Percentiles rank a stretch among this genome's conserved stretches.
Evolutionary conservation across 306 rosid genomes (phyloP).

Genomic region (Pterocarpus macrocarpus): DNA sequence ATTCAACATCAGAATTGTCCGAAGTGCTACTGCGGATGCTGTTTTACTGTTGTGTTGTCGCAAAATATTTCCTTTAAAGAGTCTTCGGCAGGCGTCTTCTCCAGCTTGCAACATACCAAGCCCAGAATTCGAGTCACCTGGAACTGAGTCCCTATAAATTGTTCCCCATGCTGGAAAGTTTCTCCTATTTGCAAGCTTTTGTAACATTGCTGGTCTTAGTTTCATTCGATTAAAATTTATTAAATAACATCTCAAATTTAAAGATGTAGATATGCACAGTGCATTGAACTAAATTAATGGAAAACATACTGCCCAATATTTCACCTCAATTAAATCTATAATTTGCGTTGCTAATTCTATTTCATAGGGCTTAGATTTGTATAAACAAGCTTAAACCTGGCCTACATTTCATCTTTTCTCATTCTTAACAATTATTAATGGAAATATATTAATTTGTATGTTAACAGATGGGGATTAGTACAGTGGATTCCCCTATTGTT

Average conservation of each 20-base stretch:
- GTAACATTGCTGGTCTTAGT: no score
- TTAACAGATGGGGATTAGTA: slow-evolving; percentile 66
- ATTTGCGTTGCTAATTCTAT: not conserved
- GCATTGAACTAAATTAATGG: not conserved
- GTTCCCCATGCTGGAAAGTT: no score
- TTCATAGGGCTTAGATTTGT: not conserved
- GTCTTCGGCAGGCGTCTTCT: no score
- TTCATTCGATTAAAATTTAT: no score
- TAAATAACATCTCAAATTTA: no score
- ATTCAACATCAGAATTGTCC: not conserved
- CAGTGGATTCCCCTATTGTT: slow-evolving; percentile 52
- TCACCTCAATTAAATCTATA: not conserved
- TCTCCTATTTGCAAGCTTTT: no score
- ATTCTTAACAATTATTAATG: slow-evolving; percentile 28
- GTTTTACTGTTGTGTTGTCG: no score
- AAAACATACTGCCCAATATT: not conserved
- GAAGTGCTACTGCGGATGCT: not conserved
- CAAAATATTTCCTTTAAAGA: no score
- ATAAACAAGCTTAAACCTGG: slow-evolving; percentile 9
- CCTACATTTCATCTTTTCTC: slow-evolving; percentile 7
- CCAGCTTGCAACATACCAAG: no score
- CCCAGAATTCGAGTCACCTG: no score
- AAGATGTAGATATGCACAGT: not conserved
- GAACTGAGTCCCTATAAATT: no score
- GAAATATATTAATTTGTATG: slow-evolving; percentile 16